Conservation (phyloP, 202 grass and related monocot species). For the Saccharum hybrid region DNA sequence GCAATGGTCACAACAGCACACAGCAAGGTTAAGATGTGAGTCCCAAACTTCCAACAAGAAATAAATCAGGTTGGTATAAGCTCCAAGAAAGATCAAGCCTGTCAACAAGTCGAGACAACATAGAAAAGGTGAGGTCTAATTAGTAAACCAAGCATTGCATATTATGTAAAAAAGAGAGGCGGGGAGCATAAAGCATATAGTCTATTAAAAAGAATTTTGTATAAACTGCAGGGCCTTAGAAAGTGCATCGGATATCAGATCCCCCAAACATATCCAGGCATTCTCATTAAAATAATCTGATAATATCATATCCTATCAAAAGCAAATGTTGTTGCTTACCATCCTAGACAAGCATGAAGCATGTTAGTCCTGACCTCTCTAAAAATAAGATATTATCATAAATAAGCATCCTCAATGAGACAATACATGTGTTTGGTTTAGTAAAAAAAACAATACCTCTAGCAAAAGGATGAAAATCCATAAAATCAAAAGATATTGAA, state of each 20-base stretch:
- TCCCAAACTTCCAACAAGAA: conserved; percentile 94
- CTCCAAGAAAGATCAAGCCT: conserved; percentile 96
- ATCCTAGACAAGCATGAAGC: not conserved
- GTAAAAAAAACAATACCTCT: not conserved
- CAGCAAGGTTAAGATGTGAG: conserved; percentile 86
- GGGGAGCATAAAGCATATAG: conserved; percentile 2
- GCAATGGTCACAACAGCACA: conserved; percentile 70
- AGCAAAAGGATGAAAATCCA: not conserved
- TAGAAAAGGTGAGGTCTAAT: conserved; percentile 43
- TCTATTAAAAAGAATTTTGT: not conserved
- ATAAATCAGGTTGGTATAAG: conserved; percentile 83
- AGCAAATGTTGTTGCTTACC: not conserved
- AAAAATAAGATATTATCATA: conserved; percentile 2
- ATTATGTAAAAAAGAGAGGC: not conserved
- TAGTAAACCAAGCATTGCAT: conserved; percentile 40
- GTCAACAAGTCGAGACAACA: conserved; percentile 65
- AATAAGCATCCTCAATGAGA: not conserved
- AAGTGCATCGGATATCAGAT: not conserved
- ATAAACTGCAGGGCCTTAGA: conserved; percentile 13
- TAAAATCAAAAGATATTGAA: not conserved
- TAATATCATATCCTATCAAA: conserved; percentile 18
- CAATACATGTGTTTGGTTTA: not conserved
- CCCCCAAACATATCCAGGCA: not conserved
- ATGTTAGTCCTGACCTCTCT: not conserved
- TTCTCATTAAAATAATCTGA: not conserved